Conservation (phyloP, 306 rosid species). For the Argentina anserina region DNA sequence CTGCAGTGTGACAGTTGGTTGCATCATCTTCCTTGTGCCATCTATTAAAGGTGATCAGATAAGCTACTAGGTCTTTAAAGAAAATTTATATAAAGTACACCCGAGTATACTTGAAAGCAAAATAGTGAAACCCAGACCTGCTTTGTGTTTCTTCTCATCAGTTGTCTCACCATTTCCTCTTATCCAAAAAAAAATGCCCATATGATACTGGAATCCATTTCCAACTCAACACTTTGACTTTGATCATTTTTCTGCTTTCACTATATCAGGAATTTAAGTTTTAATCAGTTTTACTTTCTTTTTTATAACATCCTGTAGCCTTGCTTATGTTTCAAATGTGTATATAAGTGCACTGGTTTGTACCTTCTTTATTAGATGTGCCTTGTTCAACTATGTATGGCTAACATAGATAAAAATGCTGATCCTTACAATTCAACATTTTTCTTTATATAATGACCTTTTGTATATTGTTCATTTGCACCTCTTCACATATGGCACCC, state of each 20-base stretch:
- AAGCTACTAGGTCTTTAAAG: neutral
- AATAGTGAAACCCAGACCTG: neutral
- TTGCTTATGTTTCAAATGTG: neutral
- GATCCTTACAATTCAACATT: neutral
- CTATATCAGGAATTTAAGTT: neutral
- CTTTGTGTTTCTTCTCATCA: neutral
- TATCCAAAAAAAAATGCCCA: neutral
- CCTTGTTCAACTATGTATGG: neutral
- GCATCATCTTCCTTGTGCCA: conserved; percentile 3
- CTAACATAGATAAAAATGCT: neutral
- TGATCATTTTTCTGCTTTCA: neutral
- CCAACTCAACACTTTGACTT: neutral
- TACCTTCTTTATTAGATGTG: neutral
- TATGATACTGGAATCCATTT: neutral
- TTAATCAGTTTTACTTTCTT: neutral
- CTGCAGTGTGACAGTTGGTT: neutral
- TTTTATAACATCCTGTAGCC: neutral
- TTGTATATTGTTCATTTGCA: neutral
- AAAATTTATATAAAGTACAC: neutral
- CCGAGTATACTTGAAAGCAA: neutral
- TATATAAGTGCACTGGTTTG: neutral
- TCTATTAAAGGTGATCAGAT: neutral
- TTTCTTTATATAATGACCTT: neutral
- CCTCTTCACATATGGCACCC: neutral
- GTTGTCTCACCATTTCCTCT: neutral